Evolutionary conservation across 352 stramenopile genomes (phyloP).

Genomic region (Pythium dissotocum): DNA sequence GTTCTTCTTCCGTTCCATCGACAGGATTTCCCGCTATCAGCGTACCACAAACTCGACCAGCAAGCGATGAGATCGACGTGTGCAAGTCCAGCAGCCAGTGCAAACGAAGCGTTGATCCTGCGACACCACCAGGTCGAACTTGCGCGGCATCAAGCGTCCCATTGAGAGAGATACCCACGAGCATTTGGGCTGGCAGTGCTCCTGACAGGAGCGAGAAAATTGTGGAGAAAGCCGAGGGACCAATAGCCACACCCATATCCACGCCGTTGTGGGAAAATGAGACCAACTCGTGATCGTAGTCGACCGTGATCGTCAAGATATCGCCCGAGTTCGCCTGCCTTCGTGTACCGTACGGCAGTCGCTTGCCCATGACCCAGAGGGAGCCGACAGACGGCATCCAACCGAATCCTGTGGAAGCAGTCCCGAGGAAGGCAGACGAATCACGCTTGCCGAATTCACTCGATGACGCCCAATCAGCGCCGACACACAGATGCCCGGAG

Average conservation of each 20-base stretch:
- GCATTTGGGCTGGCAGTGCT: slow-evolving; percentile 31
- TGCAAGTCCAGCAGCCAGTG: slow-evolving; percentile 86
- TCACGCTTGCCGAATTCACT: background rate
- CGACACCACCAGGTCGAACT: slow-evolving; percentile 67
- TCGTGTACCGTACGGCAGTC: slow-evolving; percentile 50
- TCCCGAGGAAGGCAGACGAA: slow-evolving; percentile 11
- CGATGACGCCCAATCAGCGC: slow-evolving; percentile 54
- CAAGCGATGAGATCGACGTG: slow-evolving; percentile 71
- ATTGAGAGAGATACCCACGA: slow-evolving; percentile 69
- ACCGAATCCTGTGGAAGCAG: slow-evolving; percentile 46
- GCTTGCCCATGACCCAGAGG: slow-evolving; percentile 68
- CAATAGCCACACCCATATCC: slow-evolving; percentile 55
- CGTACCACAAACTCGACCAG: slow-evolving; percentile 62
- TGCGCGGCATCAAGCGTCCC: slow-evolving; percentile 73
- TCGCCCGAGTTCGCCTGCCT: slow-evolving; percentile 55
- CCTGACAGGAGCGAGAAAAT: slow-evolving; percentile 2
- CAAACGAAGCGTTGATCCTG: slow-evolving; percentile 73
- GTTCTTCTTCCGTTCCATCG: slow-evolving; percentile 77
- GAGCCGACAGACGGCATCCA: slow-evolving; percentile 86
- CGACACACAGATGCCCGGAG: slow-evolving; percentile 78
- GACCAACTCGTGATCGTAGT: slow-evolving; percentile 75
- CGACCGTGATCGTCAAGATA: slow-evolving; percentile 69
- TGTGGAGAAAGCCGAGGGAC: slow-evolving; percentile 29
- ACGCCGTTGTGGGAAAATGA: slow-evolving; percentile 76
- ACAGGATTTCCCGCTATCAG: slow-evolving; percentile 78